Base-by-base conservation (phyloP, 139 green algal species). In the Coelastrella sp. region DNA sequence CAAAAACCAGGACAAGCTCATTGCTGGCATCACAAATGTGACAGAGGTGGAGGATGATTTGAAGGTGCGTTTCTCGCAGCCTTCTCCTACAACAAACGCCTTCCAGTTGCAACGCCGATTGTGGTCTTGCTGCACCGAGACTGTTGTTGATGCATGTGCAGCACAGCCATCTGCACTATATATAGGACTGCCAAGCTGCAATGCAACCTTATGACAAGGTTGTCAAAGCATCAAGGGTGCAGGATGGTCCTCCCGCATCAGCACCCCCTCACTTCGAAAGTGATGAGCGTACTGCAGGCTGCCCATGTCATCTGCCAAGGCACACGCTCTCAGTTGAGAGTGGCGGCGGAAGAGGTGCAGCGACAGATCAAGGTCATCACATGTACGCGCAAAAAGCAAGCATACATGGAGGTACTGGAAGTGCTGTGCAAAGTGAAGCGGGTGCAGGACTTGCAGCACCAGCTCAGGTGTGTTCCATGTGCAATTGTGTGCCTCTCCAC, bases 1-100 rank as follows among this genome's bases (percentile, higher is more conserved):
- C 23, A 95, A 95, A 73, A 92, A 95, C 14, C 91, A 94, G 20
- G 94, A 96, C 56, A 92, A 92, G 86, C 92, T 95, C n/a, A 89
- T 94, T 14, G 77, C 90, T 32, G 93, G 93, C 11, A 90, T 95
- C 8, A 89, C 87, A 10, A 90, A 87, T 23, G 91, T 95, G 8
- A 90, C 92, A 5, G 73, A 47, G 22, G 89, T 92, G 73, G 89
- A 92, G 81, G 92, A 90, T 58, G 92, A 92, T 74, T 23, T 95
- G 6, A 93, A 93, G 79, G 89, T 91, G 87, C 3, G 71, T 78
- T 4, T 71, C 8, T 71, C 64, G 16, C 32, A 47, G 32, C 32
- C 32, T 47, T 47, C 32, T 47, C 32, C 32, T 1, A 47, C 32
- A 47, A 47, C 32, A 47, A 47, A 47, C 32, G 32, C 32, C 32